Evolutionary conservation across 768 basidiomycete species (phyloP), one percentile per base, ranked within the genome.

Genomic region (Austroboletus eburneus): DNA sequence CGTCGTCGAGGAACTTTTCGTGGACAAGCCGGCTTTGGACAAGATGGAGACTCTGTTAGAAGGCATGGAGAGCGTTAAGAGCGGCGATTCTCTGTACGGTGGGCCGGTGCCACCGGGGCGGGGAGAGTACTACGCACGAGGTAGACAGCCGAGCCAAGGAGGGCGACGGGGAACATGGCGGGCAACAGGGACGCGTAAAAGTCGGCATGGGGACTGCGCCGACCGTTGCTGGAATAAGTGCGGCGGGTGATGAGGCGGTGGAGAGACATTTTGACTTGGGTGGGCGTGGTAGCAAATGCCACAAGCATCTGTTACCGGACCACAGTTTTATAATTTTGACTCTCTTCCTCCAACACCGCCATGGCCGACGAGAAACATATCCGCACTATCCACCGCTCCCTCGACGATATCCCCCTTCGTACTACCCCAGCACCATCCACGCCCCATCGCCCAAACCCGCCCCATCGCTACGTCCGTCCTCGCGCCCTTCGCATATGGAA

Each of bases 121-220:
- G 45, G 32, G 13, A 9, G 24, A 9, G 43, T 27, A n/a, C n/a
- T n/a, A n/a, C n/a, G n/a, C n/a, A 87, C 88, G 56, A 88, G 71
- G 67, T 88, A 91, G 46, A 91, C 76, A 9, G 82, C 85, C 42
- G 87, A 88, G 16, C 87, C 89, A 12, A 91, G 72, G 42, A 91
- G 69, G 42, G 82, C 80, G 43, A 91, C 70, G 9, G 88, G 89
- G 40, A 90, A 67, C 86, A 90, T 90, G 25, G 78, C 79, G 22
- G 89, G 89, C 32, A 85, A 66, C 40, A 83, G 73, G 43, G 80
- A 75, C 36, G 79, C 70, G 64, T 91, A 91, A 75, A 84, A 81
- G 54, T 73, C 69, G 6, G 76, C 77, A 62, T 90, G 85, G 10
- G 72, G 67, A 24, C 76, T 80, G 46, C 59, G 57, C 22, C 43